Conservation (phyloP, 805 yeast species). For the Yarrowia osloensis region DNA sequence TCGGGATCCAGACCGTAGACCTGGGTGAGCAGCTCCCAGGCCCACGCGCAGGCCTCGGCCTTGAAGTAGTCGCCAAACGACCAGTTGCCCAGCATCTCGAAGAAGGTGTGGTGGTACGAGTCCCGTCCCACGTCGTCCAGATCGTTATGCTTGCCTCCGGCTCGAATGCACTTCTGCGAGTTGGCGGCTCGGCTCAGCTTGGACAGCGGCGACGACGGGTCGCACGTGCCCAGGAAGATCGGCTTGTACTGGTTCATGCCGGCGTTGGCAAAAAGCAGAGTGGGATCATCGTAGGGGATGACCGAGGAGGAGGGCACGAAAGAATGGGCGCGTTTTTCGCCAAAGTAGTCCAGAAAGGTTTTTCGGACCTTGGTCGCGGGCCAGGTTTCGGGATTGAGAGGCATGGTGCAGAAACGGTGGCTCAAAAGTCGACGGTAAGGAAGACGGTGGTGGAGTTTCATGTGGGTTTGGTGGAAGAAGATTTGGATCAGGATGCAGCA, state of each 20-base stretch:
- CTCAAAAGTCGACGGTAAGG: neutral
- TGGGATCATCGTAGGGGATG: slow-evolving; percentile 97
- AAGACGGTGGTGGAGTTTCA: slow-evolving; percentile 12
- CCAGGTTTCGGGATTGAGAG: slow-evolving; percentile 35
- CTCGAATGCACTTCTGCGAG: slow-evolving; percentile 98
- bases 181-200: slow-evolving; percentile 84
- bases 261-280: slow-evolving; percentile 93
- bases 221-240: slow-evolving; percentile 94
- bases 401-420: slow-evolving; percentile 16
- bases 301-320: slow-evolving; percentile 93
- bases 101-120: slow-evolving; percentile 97
- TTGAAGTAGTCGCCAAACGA: slow-evolving; percentile 99
- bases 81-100: slow-evolving; percentile 99
- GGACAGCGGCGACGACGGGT: slow-evolving; percentile 87
- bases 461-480: neutral
- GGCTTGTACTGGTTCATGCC: slow-evolving; percentile 99
- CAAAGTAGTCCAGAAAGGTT: slow-evolving; percentile 83
- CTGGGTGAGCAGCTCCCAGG: slow-evolving; percentile 88
- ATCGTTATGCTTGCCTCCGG: slow-evolving; percentile 97
- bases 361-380: slow-evolving; percentile 59
- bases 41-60: slow-evolving; percentile 81
- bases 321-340: slow-evolving; percentile 62
- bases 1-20: slow-evolving; percentile 78
- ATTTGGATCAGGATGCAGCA: neutral
- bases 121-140: slow-evolving; percentile 98